Conservation (phyloP, 192 early-diverging fungal species). For the Spizellomyces sp. region DNA sequence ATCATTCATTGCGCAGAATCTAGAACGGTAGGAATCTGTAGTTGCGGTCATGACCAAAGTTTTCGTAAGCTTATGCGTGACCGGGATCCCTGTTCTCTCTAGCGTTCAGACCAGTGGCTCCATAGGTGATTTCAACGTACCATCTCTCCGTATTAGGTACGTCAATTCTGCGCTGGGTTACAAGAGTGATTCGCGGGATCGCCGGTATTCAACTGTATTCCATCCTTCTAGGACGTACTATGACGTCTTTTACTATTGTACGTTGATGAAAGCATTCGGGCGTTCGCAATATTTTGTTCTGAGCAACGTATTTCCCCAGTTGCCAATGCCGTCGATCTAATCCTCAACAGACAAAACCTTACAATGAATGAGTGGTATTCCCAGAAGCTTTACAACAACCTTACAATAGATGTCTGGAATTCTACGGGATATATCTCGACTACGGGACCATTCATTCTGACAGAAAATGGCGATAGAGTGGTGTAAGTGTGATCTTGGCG, state of each 20-base stretch:
- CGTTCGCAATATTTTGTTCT: background rate
- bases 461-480: slow-evolving; percentile 2
- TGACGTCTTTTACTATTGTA: background rate
- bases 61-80: background rate
- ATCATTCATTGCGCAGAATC: background rate
- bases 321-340: background rate
- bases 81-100: background rate
- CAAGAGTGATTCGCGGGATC: too few relatives aligned
- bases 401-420: slow-evolving; percentile 1
- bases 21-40: background rate
- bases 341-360: background rate
- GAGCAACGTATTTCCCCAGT: background rate
- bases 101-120: background rate
- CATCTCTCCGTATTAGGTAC: too few relatives aligned
- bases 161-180: too few relatives aligned
- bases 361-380: background rate
- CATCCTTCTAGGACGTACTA: background rate
- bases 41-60: background rate
- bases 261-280: background rate
- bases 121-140: too few relatives aligned
- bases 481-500: background rate
- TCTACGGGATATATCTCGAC: background rate
- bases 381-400: background rate
- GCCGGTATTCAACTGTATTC: too few relatives aligned
- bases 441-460: background rate